Conservation (phyloP, 2,329 filamentous ascomycete species). For the Aureobasidium sp. region DNA sequence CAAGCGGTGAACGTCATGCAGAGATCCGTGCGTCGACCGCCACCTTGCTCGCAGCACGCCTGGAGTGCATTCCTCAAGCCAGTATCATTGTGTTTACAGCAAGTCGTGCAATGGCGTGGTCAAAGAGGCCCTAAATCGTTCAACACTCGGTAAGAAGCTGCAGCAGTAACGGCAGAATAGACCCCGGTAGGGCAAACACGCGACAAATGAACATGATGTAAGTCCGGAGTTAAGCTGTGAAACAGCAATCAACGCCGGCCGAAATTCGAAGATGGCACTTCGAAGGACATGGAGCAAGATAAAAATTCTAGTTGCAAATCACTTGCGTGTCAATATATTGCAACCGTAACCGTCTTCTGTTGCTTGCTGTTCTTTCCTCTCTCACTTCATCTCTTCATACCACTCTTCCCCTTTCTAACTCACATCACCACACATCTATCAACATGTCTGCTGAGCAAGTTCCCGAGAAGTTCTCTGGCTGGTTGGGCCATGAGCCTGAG, state of each 20-base stretch:
- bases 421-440: not conserved
- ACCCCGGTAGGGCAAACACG: not conserved
- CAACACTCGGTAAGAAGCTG: not conserved
- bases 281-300: not conserved
- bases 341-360: not conserved
- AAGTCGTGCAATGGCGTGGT: not conserved
- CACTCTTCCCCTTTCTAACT: not conserved
- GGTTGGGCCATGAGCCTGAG: slow-evolving; percentile 47
- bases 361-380: not conserved
- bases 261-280: slow-evolving; percentile 2
- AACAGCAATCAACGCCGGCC: slow-evolving; percentile 5
- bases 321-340: slow-evolving; percentile 2
- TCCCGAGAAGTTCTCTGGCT: slow-evolving; percentile 49
- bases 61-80: not conserved
- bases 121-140: not conserved
- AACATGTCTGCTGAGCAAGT: slow-evolving; percentile 26
- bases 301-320: slow-evolving; percentile 2
- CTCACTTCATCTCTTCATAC: not conserved
- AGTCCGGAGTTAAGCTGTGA: slow-evolving; percentile 7
- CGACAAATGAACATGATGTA: not conserved
- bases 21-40: not conserved
- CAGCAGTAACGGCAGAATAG: not conserved
- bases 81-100: not conserved
- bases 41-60: not conserved
- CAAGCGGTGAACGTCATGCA: slow-evolving; percentile 6